phyloP scores from a whole-genome alignment of 2,329 filamentous ascomycete species.

The Chaetothyriales sp. region DNA sequence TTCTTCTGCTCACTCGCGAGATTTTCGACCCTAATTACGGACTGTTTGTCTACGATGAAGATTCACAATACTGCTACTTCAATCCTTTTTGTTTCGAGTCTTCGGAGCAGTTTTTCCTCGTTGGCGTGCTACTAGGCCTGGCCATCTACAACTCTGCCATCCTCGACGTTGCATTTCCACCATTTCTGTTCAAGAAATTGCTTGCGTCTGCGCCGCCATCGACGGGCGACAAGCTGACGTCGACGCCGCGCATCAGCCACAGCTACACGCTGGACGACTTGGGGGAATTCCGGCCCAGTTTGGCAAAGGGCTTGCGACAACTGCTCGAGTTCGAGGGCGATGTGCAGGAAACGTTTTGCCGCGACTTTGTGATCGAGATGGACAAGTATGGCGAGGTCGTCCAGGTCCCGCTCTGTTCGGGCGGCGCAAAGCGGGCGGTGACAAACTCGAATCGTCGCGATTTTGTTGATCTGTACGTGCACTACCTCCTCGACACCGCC shows the following conservation, averaged over 20 bases:
- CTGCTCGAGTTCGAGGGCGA: constrained; percentile 73
- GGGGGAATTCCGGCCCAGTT: constrained; percentile 60
- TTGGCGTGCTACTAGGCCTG: constrained; percentile 72
- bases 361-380: constrained; percentile 64
- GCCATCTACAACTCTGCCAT: constrained; percentile 95
- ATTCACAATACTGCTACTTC: constrained; percentile 84
- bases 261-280: constrained; percentile 67
- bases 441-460: constrained; percentile 74
- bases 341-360: constrained; percentile 63
- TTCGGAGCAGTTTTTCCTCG: constrained; percentile 79
- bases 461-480: constrained; percentile 73
- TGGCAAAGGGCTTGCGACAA: constrained; percentile 60
- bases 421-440: constrained; percentile 58
- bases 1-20: constrained; percentile 70
- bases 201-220: constrained; percentile 55
- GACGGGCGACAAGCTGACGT: constrained; percentile 39
- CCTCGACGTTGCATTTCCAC: constrained; percentile 71
- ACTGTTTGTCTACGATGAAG: constrained; percentile 84
- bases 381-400: constrained; percentile 59
- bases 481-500: constrained; percentile 61
- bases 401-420: constrained; percentile 55
- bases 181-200: constrained; percentile 79
- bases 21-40: constrained; percentile 84
- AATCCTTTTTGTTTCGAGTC: constrained; percentile 82
- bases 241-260: constrained; percentile 43